Evolutionary conservation across 352 stramenopile genomes (phyloP), one percentile per base, ranked within the genome.

Genomic region (Nothophytophthora sp.): DNA sequence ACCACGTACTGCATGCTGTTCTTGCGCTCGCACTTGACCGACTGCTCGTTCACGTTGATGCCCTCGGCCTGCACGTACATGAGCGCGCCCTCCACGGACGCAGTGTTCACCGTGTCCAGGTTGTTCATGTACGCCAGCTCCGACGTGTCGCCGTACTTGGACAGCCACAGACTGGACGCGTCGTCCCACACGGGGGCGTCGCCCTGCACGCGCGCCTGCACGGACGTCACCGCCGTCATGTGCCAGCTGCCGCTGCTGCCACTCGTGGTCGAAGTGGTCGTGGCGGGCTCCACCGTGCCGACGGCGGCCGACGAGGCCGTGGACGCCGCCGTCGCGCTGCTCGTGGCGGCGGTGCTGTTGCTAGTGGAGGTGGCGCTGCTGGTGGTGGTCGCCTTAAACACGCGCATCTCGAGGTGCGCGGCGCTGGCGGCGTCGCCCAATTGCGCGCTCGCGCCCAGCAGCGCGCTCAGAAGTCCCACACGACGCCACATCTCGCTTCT

Each of bases 31-130:
- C 73, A 85, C 50, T 78, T 56, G 33, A 67, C 64, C 44, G 55
- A 62, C 37, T 70, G 36, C 30, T 71, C 71, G 16, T 62, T 60
- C 5, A 62, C 48, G 50, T 84, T 86, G 47, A 90, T 86, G 28
- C 70, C 67, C 48, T 90, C 78, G 5, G 78, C 73, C 50, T 81
- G 69, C n/a, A 88, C 68, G 48, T 74, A 86, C 67, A 75, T 86
- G 30, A 88, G 67, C n/a, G 70, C 75, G 6, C 73, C 69, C 52
- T 89, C 78, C 5, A 89, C 70, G 0, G 70, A 67, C 10, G 73
- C 73, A 13, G 56, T 81, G 60, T 84, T 84, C 28, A 84, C 73
- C 16, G 73, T 80, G 70, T 84, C 73, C 16, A 76, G 49, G 19
- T 81, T 68, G 41, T 59, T 72, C 40, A 54, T 56, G 53, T 81